Evolutionary conservation across 1,284 basidiomycete species (phyloP), one percentile per base, ranked within the genome.

Genomic region (Porogramme epimiltina): DNA sequence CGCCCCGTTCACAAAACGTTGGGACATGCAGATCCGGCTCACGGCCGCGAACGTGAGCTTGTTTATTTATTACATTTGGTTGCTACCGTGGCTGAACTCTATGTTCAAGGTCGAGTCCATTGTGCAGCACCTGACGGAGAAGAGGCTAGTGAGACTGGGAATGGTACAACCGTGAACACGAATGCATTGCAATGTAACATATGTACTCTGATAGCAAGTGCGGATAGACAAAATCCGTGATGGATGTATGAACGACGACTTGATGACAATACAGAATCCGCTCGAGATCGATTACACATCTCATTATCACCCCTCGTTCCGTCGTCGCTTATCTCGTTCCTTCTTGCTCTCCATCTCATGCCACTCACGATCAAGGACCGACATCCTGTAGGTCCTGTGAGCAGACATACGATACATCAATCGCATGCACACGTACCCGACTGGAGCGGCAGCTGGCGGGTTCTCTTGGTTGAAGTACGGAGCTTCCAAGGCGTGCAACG

Each of bases 311-410:
- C 76, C 76, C 48, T 77, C 79, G 72, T 80, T 84, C 68, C 75
- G 70, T 48, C 85, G 77, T 69, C 87, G 91, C 74, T 84, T 90
- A 51, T 86, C 88, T 31, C 89, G 82, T 71, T 92, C 91, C 49
- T 86, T 77, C 70, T 95, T 95, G 26, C 89, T 88, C 67, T 96
- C 94, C 54, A 92, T 78, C 68, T 97, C 94, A 68, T 97, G 94
- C 93, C 94, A 97, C 68, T 97, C 95, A 37, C 95, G 94, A 69
- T 91, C 84, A 31, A 91, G 72, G n/a, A 78, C 82, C 11, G 82
- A 78, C 55, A 91, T 72, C 39, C 91, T 93, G 62, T 19, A 70
- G 59, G 43, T 49, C 37, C 44, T 34, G 50, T 28, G 11, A n/a
- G 18, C 18, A 4, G 48, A 38, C 40, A 19, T 19, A 43, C n/a